These are phyloP conservation scores for Diaporthe nobilis DNA, from an alignment of 2,329 filamentous ascomycete species.

Conservation along the genomic window DNA sequence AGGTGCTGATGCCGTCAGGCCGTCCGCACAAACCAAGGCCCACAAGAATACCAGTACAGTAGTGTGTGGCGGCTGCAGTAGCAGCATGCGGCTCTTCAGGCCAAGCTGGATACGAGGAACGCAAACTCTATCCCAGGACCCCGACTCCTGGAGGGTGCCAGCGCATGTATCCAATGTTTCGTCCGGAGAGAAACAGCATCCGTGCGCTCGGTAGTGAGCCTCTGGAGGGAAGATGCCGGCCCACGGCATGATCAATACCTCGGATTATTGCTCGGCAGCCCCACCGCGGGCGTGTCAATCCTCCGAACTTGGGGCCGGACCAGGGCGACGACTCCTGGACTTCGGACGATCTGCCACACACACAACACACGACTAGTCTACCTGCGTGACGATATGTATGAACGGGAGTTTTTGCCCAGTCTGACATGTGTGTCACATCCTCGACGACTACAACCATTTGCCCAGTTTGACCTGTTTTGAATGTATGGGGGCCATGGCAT, in stretches of 20 bases:
- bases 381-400: not conserved
- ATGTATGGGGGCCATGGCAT: not conserved
- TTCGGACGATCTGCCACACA: slow-evolving; percentile 16
- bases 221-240: slow-evolving; percentile 24
- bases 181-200: slow-evolving; percentile 9
- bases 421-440: not conserved
- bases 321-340: not conserved
- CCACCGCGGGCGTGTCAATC: slow-evolving; percentile 25
- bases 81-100: slow-evolving; percentile 33
- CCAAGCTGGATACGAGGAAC: slow-evolving; percentile 30
- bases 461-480: not conserved
- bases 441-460: too few relatives aligned
- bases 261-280: slow-evolving; percentile 32
- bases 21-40: not conserved
- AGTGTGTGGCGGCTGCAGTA: slow-evolving; percentile 18
- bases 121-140: slow-evolving; percentile 25
- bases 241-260: slow-evolving; percentile 27
- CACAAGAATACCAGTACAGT: slow-evolving; percentile 8
- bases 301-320: not conserved
- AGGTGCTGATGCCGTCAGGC: not conserved
- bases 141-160: slow-evolving; percentile 19
- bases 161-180: slow-evolving; percentile 24
- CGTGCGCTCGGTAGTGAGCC: slow-evolving; percentile 5
- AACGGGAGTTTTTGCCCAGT: not conserved
- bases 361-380: not conserved